phyloP scores from a whole-genome alignment of 2,329 filamentous ascomycete genomes.

The Colletotrichum sp. region DNA sequence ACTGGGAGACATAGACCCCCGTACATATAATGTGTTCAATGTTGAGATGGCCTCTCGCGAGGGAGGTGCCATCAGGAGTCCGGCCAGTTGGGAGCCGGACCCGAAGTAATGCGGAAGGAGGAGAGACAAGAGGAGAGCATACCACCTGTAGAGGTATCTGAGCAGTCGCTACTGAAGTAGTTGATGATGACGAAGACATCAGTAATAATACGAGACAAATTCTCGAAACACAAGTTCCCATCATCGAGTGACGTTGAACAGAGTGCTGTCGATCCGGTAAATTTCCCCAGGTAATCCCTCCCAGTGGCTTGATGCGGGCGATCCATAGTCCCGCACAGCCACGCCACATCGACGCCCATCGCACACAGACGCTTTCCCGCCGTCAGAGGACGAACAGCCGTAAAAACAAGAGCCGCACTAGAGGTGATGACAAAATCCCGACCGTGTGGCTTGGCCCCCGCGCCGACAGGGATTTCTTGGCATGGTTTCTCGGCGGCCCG shows the following conservation, averaged over 20 bases:
- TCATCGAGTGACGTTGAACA: background rate
- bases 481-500: background rate
- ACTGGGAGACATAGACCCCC: constrained; percentile 13
- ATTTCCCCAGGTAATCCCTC: background rate
- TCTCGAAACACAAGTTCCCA: background rate
- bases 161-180: constrained; percentile 25
- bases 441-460: background rate
- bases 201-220: constrained; percentile 1
- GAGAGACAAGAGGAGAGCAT: background rate
- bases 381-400: background rate
- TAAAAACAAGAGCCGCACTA: background rate
- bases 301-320: background rate
- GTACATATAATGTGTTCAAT: constrained; percentile 22
- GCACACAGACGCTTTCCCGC: background rate
- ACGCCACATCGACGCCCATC: background rate
- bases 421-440: background rate
- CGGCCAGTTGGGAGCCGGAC: constrained; percentile 5
- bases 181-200: constrained; percentile 11
- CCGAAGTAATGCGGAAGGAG: constrained; percentile 16
- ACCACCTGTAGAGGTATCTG: constrained; percentile 22
- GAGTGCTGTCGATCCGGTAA: background rate
- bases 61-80: background rate
- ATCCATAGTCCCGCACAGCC: background rate
- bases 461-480: background rate
- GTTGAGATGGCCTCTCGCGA: background rate